Evolutionary conservation across 495 filamentous ascomycete species (phyloP).

Genomic region (Darksidea phi): DNA sequence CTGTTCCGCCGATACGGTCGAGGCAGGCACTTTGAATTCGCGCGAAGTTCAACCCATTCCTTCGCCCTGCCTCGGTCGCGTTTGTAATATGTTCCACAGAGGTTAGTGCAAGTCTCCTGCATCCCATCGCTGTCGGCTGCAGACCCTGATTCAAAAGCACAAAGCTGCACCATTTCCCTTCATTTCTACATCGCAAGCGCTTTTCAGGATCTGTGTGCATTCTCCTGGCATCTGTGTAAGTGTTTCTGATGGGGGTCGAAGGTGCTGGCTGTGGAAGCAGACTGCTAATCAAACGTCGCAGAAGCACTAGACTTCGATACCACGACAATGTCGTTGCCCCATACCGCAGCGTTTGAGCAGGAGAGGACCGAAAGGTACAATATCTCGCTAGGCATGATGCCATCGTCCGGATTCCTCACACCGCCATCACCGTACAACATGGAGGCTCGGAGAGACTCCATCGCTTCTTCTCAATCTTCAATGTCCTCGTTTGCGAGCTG

Average conservation of each 20-base stretch:
- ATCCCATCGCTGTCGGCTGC: conserved; percentile 5
- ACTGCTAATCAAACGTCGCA: too few species aligned
- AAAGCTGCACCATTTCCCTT: conserved; percentile 1
- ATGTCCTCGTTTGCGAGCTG: conserved; percentile 2
- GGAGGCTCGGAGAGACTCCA: conserved; percentile 23
- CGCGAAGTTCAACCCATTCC: conserved; percentile 14
- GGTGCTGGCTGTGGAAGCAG: too few species aligned
- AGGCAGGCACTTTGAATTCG: conserved; percentile 2
- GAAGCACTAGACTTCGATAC: too few species aligned
- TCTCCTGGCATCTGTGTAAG: not conserved
- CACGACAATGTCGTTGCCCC: not conserved
- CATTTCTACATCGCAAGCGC: not conserved
- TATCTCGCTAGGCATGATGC: not conserved
- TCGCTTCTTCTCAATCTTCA: conserved; percentile 13
- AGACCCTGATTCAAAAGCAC: conserved; percentile 27
- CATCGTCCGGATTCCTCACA: conserved; percentile 3
- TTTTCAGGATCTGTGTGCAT: not conserved
- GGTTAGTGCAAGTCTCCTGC: conserved; percentile 13
- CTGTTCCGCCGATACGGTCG: conserved; percentile 4
- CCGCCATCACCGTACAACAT: conserved; percentile 3
- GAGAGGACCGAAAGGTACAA: not conserved
- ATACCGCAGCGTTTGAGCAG: not conserved
- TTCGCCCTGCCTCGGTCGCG: conserved; percentile 19
- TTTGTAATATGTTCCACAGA: conserved; percentile 16
- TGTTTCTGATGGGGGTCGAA: not conserved